Conservation (phyloP, 805 yeast species). For the Candida adriatica region DNA sequence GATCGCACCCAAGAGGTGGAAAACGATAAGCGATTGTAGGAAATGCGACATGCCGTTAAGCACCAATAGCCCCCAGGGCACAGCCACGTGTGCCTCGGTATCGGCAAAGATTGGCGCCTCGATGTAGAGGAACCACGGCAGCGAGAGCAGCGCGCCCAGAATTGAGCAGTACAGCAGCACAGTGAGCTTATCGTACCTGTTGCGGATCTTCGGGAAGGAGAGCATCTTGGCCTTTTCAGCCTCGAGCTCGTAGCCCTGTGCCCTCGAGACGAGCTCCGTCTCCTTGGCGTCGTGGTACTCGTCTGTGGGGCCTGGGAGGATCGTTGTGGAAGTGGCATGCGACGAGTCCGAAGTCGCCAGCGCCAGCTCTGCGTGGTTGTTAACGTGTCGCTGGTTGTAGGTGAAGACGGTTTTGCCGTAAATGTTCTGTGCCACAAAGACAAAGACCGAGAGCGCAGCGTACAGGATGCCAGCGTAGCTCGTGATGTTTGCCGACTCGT, state of each 20-base stretch:
- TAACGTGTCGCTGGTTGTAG: conserved; percentile 22
- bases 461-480: conserved; percentile 57
- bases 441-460: conserved; percentile 61
- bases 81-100: conserved; percentile 5
- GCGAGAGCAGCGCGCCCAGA: conserved; percentile 62
- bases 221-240: conserved; percentile 9
- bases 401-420: conserved; percentile 81
- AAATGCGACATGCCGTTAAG: conserved; percentile 75
- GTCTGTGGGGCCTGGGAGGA: conserved; percentile 1
- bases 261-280: conserved; percentile 6
- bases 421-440: conserved; percentile 81
- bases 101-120: conserved; percentile 40
- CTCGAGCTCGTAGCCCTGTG: conserved; percentile 11
- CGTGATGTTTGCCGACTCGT: conserved; percentile 32
- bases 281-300: conserved; percentile 8
- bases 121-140: conserved; percentile 63
- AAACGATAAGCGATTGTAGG: conserved; percentile 72
- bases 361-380: conserved; percentile 22
- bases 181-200: conserved; percentile 72
- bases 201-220: conserved; percentile 18
- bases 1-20: conserved; percentile 70
- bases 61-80: conserved; percentile 44
- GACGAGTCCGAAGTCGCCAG: conserved; percentile 2
- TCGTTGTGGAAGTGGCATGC: no score
- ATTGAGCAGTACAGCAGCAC: conserved; percentile 74